Evolutionary conservation across 352 stramenopile species (phyloP).

Genomic region (Phytophthora syringae): DNA sequence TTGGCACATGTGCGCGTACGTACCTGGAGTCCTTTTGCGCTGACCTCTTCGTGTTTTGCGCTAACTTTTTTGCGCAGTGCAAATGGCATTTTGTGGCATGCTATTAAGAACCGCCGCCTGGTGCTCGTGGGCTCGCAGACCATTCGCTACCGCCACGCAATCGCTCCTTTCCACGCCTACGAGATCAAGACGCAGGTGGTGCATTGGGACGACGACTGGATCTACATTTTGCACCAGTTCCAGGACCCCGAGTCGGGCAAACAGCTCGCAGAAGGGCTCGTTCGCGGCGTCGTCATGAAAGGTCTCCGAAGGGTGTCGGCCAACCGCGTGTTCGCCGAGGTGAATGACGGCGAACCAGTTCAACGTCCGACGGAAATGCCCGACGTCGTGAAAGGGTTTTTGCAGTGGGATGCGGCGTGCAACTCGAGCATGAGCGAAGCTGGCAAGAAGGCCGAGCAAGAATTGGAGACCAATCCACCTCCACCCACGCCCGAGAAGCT

Average conservation of each 20-base stretch:
- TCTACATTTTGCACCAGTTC: constrained; percentile 72
- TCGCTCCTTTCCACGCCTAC: constrained; percentile 62
- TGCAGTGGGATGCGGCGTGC: constrained; percentile 45
- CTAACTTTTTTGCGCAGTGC: constrained; percentile 28
- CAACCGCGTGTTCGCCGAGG: constrained; percentile 27
- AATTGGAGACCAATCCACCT: constrained; percentile 10
- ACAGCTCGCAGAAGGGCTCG: constrained; percentile 59
- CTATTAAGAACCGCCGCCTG: constrained; percentile 68
- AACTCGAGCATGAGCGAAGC: constrained; percentile 35
- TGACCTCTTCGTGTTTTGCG: background rate
- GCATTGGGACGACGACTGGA: constrained; percentile 65
- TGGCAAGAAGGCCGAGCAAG: constrained; percentile 16
- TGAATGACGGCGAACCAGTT: constrained; percentile 24
- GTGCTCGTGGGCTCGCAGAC: constrained; percentile 68
- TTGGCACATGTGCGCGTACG: constrained; percentile 82
- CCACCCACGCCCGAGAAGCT: constrained; percentile 23
- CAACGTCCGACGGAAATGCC: constrained; percentile 34
- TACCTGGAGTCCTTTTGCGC: background rate
- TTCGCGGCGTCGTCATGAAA: constrained; percentile 34
- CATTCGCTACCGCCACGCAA: constrained; percentile 68
- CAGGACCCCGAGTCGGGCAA: constrained; percentile 56
- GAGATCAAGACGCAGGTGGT: constrained; percentile 65
- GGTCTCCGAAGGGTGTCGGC: constrained; percentile 29
- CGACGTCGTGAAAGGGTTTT: constrained; percentile 35
- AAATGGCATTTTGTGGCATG: constrained; percentile 58